Conservation (phyloP, 75 land plant species). For the Pinus tabuliformis region DNA sequence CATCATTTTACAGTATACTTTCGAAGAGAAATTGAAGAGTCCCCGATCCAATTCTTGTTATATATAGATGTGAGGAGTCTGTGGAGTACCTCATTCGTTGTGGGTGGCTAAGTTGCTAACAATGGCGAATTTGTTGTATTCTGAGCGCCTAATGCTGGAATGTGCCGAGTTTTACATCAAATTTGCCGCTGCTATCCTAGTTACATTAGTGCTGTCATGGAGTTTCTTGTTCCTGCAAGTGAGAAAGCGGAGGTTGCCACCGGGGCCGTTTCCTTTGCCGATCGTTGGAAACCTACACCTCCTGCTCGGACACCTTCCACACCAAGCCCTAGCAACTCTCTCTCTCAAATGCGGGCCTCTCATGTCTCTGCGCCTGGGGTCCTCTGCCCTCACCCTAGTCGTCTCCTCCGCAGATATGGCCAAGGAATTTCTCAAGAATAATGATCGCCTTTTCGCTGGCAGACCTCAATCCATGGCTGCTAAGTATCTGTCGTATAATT, state of each 20-base stretch:
- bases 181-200: no score
- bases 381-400: constrained; percentile 2
- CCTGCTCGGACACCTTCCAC: constrained; percentile 1
- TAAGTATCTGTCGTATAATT: background rate
- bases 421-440: constrained; percentile 5
- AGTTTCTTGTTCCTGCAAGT: no score
- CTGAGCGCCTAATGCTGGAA: no score
- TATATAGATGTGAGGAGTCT: no score
- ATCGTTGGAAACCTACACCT: constrained; percentile 21
- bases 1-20: no score
- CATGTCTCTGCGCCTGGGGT: constrained; percentile 18
- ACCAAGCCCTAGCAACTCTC: background rate
- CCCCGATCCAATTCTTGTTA: no score
- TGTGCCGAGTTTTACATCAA: no score
- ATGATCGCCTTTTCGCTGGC: constrained; percentile 8
- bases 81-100: no score
- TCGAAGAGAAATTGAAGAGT: no score
- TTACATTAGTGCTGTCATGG: no score
- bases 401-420: constrained; percentile 12
- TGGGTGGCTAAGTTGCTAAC: no score
- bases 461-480: background rate
- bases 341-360: constrained; percentile 15
- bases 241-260: constrained; percentile 1
- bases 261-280: constrained; percentile 15
- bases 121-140: no score